Conservation (phyloP, 139 green algal genomes). For the Picochlorum sp. region DNA sequence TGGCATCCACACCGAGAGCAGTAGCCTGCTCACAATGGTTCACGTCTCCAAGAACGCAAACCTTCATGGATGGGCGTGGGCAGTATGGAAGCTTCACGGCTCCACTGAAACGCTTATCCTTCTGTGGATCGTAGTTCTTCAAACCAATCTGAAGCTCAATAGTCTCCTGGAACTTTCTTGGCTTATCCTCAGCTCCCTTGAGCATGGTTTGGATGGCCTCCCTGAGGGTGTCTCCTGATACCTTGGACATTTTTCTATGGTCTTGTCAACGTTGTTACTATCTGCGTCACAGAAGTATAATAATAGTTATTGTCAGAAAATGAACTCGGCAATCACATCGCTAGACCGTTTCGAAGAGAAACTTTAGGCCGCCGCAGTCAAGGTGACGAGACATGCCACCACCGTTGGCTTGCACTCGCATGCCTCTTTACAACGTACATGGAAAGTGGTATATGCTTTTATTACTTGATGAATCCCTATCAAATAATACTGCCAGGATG, state of each 20-base stretch:
- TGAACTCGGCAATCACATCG: too few relatives aligned
- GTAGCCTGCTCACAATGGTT: constrained; percentile 95
- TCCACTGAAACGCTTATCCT: constrained; percentile 99
- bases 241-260: constrained; percentile 11
- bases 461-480: too few relatives aligned
- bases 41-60: constrained; percentile 96
- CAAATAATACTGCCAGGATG: too few relatives aligned
- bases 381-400: too few relatives aligned
- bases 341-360: too few relatives aligned
- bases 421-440: too few relatives aligned
- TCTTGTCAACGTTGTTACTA: too few relatives aligned
- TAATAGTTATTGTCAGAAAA: too few relatives aligned
- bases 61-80: constrained; percentile 86
- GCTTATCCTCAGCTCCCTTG: constrained; percentile 76
- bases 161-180: constrained; percentile 96
- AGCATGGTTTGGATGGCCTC: constrained; percentile 15
- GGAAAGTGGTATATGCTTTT: too few relatives aligned
- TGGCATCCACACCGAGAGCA: constrained; percentile 75
- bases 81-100: constrained; percentile 94
- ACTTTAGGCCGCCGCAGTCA: too few relatives aligned
- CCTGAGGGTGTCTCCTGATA: constrained; percentile 27
- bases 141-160: constrained; percentile 98
- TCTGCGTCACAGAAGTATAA: too few relatives aligned
- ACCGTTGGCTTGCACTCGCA: too few relatives aligned
- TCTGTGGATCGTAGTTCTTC: constrained; percentile 99